These are phyloP conservation scores for Pezicula carpinea DNA, from an alignment of 2,329 filamentous ascomycete genomes.

Conservation along the genomic window DNA sequence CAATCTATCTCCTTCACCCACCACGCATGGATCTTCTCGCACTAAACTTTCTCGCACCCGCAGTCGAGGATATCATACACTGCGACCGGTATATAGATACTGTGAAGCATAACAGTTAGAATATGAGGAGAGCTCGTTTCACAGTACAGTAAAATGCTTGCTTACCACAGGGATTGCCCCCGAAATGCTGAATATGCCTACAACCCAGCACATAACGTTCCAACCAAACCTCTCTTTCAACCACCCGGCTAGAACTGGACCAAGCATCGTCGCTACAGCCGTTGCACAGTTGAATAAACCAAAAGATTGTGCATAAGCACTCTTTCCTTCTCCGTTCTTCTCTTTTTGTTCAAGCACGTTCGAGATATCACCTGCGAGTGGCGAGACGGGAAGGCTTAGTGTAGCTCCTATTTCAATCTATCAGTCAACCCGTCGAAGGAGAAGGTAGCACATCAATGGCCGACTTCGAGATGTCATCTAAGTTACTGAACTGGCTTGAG, in stretches of 20 bases:
- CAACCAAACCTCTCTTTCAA: conserved; percentile 42
- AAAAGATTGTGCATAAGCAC: conserved; percentile 51
- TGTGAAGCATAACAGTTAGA: too few relatives aligned
- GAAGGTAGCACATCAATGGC: too few relatives aligned
- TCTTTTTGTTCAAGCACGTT: conserved; percentile 4
- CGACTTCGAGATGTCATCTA: too few relatives aligned
- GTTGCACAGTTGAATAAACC: conserved; percentile 48
- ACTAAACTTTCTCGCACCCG: too few relatives aligned
- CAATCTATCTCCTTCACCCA: too few relatives aligned
- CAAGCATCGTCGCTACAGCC: conserved; percentile 42
- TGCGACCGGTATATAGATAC: background rate
- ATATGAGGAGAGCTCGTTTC: too few relatives aligned
- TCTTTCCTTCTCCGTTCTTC: background rate
- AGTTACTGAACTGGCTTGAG: too few relatives aligned
- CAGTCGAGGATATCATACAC: too few relatives aligned
- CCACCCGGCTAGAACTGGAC: conserved; percentile 46
- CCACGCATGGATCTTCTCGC: too few relatives aligned
- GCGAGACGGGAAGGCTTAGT: conserved; percentile 5
- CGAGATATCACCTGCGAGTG: conserved; percentile 7
- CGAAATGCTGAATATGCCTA: conserved; percentile 42
- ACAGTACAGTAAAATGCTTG: background rate
- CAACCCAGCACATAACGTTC: conserved; percentile 45
- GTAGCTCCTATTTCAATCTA: background rate
- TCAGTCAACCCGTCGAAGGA: too few relatives aligned
- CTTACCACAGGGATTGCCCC: conserved; percentile 34